These are phyloP conservation scores for Neonectria magnoliae DNA, from an alignment of 2,329 filamentous ascomycete species.

Conservation along the genomic window DNA sequence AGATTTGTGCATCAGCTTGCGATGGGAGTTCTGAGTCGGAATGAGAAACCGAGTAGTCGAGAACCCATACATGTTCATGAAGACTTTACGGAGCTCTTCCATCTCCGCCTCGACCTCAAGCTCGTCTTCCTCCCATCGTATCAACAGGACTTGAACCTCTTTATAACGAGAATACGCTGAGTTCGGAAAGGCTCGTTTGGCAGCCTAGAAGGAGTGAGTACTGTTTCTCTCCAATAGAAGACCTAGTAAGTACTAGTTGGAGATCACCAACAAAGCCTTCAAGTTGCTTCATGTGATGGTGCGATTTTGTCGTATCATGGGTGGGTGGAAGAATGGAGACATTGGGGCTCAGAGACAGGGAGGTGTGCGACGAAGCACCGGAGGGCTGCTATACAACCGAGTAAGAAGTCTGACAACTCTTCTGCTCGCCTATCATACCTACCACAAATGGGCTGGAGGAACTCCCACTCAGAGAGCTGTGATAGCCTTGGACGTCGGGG, in stretches of 20 bases:
- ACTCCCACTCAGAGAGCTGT: conserved; percentile 38
- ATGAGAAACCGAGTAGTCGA: conserved; percentile 37
- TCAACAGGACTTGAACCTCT: conserved; percentile 40
- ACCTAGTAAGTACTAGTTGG: conserved; percentile 26
- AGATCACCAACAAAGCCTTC: conserved; percentile 37
- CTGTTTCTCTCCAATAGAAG: background rate
- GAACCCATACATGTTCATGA: conserved; percentile 37
- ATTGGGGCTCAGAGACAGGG: conserved; percentile 36
- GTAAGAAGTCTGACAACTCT: conserved; percentile 21
- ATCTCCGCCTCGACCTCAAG: conserved; percentile 40
- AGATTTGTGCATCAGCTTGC: conserved; percentile 37
- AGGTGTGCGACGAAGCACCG: conserved; percentile 41
- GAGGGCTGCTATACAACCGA: conserved; percentile 32
- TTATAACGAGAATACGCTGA: conserved; percentile 40
- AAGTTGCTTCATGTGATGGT: conserved; percentile 40
- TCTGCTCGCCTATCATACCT: background rate
- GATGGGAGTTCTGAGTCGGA: conserved; percentile 39
- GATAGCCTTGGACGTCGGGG: conserved; percentile 31
- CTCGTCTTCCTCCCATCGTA: conserved; percentile 42
- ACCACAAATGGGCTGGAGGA: conserved; percentile 40
- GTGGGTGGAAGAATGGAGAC: conserved; percentile 36
- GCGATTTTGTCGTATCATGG: conserved; percentile 41
- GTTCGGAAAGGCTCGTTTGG: conserved; percentile 40
- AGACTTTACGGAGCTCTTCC: conserved; percentile 34
- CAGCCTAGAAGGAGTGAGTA: conserved; percentile 31